These are phyloP conservation scores for Yamadazyma aaseri DNA, from an alignment of 1,139 yeast genomes.

Conservation along the genomic window DNA sequence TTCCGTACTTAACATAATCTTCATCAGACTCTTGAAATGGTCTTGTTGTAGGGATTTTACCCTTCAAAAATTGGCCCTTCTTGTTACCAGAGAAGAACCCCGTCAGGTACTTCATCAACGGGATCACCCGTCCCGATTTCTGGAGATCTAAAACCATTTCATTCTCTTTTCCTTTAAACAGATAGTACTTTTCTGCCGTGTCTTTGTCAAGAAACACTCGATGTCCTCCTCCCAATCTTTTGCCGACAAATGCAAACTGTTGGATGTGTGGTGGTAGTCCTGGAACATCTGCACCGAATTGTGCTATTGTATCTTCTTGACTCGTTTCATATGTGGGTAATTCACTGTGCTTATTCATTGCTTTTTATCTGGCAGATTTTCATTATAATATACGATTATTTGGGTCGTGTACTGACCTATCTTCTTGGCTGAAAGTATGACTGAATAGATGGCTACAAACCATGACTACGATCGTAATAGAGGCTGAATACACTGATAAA, in stretches of 20 bases:
- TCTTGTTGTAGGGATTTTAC: background rate
- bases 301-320: no score
- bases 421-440: no score
- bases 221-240: background rate
- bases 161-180: background rate
- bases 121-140: conserved; percentile 2
- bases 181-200: background rate
- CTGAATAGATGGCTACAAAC: no score
- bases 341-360: no score
- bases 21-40: background rate
- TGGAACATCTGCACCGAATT: no score
- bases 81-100: background rate
- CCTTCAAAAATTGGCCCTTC: background rate
- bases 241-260: background rate
- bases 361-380: no score
- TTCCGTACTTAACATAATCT: background rate
- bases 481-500: no score
- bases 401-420: no score
- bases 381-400: no score
- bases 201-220: conserved; percentile 3
- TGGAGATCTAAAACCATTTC: conserved; percentile 3
- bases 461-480: no score
- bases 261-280: background rate
- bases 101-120: background rate
- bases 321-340: no score